These are phyloP conservation scores for Excoecaria cochinchinensis DNA, from an alignment of 345 rosid species.

Conservation along the genomic window DNA sequence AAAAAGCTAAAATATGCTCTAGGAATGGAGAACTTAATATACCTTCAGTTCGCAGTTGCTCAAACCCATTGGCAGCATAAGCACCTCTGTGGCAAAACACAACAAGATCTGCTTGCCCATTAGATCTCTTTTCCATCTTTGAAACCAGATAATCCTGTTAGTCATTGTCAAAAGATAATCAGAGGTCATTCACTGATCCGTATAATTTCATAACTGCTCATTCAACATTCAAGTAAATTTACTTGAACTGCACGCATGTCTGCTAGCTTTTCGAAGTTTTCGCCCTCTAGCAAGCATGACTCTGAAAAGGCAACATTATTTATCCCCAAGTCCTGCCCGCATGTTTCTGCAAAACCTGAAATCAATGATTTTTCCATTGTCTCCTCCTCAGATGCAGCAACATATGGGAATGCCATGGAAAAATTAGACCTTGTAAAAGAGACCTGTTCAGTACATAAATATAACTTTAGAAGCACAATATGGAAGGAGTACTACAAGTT, in stretches of 20 bases:
- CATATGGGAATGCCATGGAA: slow-evolving; percentile 92
- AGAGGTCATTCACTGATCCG: not conserved
- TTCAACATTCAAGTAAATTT: slow-evolving; percentile 21
- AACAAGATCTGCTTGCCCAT: slow-evolving; percentile 68
- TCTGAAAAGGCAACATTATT: slow-evolving; percentile 66
- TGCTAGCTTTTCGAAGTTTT: slow-evolving; percentile 55
- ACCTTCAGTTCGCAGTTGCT: slow-evolving; percentile 56
- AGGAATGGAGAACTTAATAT: slow-evolving; percentile 20
- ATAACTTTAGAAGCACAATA: slow-evolving; percentile 14
- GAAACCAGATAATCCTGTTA: slow-evolving; percentile 68
- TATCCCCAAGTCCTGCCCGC: slow-evolving; percentile 47
- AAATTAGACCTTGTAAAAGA: slow-evolving; percentile 64
- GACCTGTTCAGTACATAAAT: slow-evolving; percentile 44
- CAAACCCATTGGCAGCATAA: slow-evolving; percentile 38
- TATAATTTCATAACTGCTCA: not conserved
- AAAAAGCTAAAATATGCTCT: not conserved
- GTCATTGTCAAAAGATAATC: slow-evolving; percentile 12
- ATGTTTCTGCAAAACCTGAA: slow-evolving; percentile 64
- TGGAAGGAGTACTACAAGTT: not conserved
- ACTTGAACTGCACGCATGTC: slow-evolving; percentile 64
- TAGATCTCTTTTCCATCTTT: slow-evolving; percentile 53
- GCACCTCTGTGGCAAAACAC: slow-evolving; percentile 62
- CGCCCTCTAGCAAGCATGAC: slow-evolving; percentile 64
- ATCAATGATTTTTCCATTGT: slow-evolving; percentile 69
- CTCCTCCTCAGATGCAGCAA: slow-evolving; percentile 68